phyloP scores from a whole-genome alignment of 176 grass and related monocot genomes.

The Musa beccarii region DNA sequence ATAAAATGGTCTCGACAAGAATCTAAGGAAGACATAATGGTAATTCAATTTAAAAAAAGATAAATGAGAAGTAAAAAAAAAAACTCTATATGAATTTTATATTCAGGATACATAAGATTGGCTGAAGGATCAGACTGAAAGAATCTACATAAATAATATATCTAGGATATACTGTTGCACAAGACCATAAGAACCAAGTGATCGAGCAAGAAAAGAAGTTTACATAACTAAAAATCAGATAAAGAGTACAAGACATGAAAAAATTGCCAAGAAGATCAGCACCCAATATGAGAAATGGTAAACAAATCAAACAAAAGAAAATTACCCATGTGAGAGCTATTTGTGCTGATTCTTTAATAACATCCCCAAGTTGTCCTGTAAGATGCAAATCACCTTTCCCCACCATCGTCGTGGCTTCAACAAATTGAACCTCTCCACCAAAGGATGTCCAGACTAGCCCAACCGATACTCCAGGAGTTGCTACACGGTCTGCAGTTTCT shows the following conservation, averaged over 20 bases:
- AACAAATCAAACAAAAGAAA: constrained; percentile 2
- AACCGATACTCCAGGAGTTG: constrained; percentile 74
- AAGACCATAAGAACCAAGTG: too few species aligned
- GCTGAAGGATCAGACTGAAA: too few species aligned
- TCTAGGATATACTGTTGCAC: too few species aligned
- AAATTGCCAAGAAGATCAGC: not conserved
- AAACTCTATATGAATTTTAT: too few species aligned
- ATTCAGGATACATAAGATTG: too few species aligned
- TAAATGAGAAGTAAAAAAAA: too few species aligned
- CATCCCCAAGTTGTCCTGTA: constrained; percentile 96
- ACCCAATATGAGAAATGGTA: not conserved
- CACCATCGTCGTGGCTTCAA: constrained; percentile 85
- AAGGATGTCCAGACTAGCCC: constrained; percentile 94
- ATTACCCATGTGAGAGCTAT: constrained; percentile 95
- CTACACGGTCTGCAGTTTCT: constrained; percentile 80
- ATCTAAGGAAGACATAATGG: too few species aligned
- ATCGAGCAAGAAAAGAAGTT: too few species aligned
- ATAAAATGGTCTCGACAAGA: not conserved
- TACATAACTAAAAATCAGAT: not conserved
- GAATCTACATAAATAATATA: too few species aligned
- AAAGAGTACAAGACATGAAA: not conserved
- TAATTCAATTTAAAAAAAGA: too few species aligned
- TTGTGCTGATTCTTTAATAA: constrained; percentile 98
- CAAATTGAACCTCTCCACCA: constrained; percentile 94
- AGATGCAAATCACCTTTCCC: constrained; percentile 97